Conservation (phyloP, 2,329 filamentous ascomycete genomes). For the Botrytis squamosa region DNA sequence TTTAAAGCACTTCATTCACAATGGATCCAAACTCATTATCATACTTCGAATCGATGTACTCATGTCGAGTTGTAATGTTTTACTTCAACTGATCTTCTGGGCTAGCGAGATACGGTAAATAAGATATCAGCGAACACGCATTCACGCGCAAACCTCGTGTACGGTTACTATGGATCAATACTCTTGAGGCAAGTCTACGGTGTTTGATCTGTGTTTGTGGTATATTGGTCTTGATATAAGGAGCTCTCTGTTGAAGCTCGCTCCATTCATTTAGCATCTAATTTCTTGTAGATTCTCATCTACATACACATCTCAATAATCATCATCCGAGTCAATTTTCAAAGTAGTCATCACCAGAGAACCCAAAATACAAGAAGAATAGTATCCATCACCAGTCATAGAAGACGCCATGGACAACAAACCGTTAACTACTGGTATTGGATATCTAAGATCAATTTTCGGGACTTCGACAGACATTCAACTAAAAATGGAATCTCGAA, state of each 20-base stretch:
- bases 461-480: neutral
- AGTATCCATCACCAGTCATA: neutral
- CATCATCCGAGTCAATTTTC: neutral
- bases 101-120: neutral
- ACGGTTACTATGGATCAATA: neutral
- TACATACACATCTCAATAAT: neutral
- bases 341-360: neutral
- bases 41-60: neutral
- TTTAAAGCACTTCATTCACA: neutral
- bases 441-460: neutral
- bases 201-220: rapidly evolving
- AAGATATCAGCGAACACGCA: neutral
- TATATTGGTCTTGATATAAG: neutral
- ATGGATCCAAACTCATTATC: neutral
- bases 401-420: neutral
- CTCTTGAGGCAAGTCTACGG: neutral
- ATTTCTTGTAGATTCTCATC: neutral
- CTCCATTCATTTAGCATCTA: neutral
- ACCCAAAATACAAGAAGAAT: neutral
- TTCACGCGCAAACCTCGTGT: neutral
- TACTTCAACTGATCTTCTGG: neutral
- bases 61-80: neutral
- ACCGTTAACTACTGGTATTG: neutral
- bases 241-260: neutral
- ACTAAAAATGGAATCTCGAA: neutral